These are phyloP conservation scores for Imleria badia DNA, from an alignment of 768 basidiomycete genomes.

Conservation along the genomic window DNA sequence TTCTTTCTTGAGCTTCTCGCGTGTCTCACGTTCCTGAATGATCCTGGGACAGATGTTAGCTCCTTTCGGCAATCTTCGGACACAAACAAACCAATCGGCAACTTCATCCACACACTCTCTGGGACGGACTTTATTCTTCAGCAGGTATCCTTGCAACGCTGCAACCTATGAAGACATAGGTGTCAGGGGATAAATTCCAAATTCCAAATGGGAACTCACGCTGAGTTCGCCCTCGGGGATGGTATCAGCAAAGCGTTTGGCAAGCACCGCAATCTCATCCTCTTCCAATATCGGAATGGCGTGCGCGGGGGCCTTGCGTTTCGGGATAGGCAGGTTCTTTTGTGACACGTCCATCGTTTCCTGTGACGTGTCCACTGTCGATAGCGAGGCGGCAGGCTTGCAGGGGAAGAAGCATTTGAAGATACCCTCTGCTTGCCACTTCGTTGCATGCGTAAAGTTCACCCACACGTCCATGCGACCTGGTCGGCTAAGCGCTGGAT, in stretches of 20 bases:
- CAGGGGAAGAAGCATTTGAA: constrained; percentile 94
- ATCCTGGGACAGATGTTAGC: constrained; percentile 39
- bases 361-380: constrained; percentile 12
- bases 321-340: constrained; percentile 64
- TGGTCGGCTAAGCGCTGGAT: constrained; percentile 83
- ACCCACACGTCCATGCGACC: constrained; percentile 94
- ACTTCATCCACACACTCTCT: constrained; percentile 82
- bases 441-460: constrained; percentile 87
- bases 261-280: constrained; percentile 72
- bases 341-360: constrained; percentile 51
- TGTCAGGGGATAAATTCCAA: not conserved
- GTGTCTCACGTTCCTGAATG: constrained; percentile 75
- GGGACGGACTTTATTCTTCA: constrained; percentile 90
- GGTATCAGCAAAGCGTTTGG: constrained; percentile 77
- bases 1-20: constrained; percentile 84
- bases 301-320: constrained; percentile 58
- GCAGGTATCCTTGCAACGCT: constrained; percentile 78
- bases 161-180: constrained; percentile 55
- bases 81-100: constrained; percentile 55
- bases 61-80: constrained; percentile 2
- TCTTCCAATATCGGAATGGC: constrained; percentile 71
- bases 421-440: constrained; percentile 91
- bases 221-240: constrained; percentile 89
- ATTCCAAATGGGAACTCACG: constrained; percentile 43
- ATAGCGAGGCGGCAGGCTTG: constrained; percentile 30